Evolutionary conservation across 495 filamentous ascomycete species (phyloP).

Genomic region (Xylaria bambusicola): DNA sequence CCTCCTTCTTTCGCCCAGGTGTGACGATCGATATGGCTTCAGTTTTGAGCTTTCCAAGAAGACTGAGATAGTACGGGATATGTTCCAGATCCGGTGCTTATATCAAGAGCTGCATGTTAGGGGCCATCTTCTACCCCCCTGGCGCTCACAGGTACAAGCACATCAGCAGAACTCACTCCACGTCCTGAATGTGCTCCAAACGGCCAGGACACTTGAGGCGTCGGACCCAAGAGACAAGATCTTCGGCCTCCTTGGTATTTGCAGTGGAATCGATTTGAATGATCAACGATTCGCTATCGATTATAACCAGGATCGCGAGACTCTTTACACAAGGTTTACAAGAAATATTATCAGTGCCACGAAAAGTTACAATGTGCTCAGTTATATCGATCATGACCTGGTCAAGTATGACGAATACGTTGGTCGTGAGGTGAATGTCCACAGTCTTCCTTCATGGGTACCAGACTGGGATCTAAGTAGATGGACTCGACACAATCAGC

Average conservation of each 20-base stretch:
- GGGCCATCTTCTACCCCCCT: neutral
- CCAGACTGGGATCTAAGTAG: neutral
- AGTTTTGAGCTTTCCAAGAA: neutral
- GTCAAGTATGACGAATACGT: too few relatives aligned
- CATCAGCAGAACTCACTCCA: neutral
- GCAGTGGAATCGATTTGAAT: neutral
- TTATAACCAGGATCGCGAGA: neutral
- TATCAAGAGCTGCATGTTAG: neutral
- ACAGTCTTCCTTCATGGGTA: neutral
- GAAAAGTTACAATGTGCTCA: neutral
- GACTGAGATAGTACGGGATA: neutral
- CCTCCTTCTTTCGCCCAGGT: neutral
- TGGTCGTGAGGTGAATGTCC: too few relatives aligned
- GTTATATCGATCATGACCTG: neutral
- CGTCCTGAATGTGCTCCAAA: neutral
- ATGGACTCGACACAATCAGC: neutral
- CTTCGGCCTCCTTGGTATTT: neutral
- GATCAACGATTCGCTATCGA: neutral
- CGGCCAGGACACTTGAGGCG: neutral
- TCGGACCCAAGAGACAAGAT: slow-evolving; percentile 6
- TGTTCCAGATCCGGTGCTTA: neutral
- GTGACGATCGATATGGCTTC: neutral
- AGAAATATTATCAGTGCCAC: neutral
- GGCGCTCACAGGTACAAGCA: neutral
- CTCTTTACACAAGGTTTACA: neutral